These are phyloP conservation scores for Mucor lusitanicus DNA, from an alignment of 371 early-diverging fungal species.

Conservation along the genomic window DNA sequence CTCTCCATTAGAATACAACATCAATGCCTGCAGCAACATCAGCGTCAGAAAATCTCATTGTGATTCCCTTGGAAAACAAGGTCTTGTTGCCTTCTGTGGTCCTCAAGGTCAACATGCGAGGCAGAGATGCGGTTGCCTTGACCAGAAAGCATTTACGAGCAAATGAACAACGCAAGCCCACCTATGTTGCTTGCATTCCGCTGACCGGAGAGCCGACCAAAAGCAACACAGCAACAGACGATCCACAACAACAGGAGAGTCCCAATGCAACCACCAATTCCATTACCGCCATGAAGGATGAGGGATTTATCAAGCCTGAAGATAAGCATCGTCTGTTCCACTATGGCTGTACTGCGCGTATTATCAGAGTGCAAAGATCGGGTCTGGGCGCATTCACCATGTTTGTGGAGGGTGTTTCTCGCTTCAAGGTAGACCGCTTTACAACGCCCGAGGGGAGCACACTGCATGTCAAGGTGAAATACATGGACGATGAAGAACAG, in stretches of 20 bases:
- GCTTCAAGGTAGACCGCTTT: conserved; percentile 34
- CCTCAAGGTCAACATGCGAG: conserved; percentile 35
- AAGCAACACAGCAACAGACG: neutral
- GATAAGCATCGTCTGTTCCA: conserved; percentile 30
- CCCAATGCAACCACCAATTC: neutral
- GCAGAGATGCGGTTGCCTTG: conserved; percentile 39
- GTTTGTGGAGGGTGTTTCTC: conserved; percentile 41
- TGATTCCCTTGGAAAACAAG: conserved; percentile 44
- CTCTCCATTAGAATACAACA: neutral
- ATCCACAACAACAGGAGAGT: neutral
- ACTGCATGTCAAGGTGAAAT: conserved; percentile 35
- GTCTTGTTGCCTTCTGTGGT: conserved; percentile 53
- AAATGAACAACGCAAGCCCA: conserved; percentile 33
- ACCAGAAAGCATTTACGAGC: conserved; percentile 29
- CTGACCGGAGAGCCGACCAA: neutral
- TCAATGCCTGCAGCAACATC: conserved; percentile 1
- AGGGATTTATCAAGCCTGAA: conserved; percentile 13
- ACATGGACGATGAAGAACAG: conserved; percentile 21
- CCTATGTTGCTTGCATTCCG: conserved; percentile 45
- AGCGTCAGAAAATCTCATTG: conserved; percentile 23
- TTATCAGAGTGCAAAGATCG: conserved; percentile 40
- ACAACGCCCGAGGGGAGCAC: conserved; percentile 15
- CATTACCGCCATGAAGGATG: conserved; percentile 19
- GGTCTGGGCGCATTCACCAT: conserved; percentile 43
- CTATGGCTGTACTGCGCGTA: conserved; percentile 49